Percentiles rank a stretch among this genome's conserved stretches.
Evolutionary conservation across 1,284 basidiomycete species (phyloP).

Genomic region (Cryptococcus neoformans): DNA sequence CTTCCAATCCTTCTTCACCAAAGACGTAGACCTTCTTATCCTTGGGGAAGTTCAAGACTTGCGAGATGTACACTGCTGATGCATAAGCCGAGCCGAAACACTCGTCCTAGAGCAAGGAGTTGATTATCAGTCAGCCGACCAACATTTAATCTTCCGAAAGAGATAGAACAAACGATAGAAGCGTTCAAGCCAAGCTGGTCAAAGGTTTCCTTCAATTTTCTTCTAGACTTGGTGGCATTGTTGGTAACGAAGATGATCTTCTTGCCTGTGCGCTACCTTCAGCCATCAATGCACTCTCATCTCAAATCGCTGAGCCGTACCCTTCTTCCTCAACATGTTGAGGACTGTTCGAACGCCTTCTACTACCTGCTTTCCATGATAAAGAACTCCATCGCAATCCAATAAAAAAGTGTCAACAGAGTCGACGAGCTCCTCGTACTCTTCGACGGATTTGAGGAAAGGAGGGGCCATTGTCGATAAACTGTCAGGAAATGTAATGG

Average conservation of each 20-base stretch:
- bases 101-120: constrained; percentile 63
- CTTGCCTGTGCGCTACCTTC: constrained; percentile 60
- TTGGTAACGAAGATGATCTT: constrained; percentile 93
- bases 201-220: constrained; percentile 85
- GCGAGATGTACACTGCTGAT: constrained; percentile 86
- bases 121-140: neutral
- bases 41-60: constrained; percentile 81
- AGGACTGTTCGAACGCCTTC: constrained; percentile 74
- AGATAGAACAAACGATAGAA: constrained; percentile 4
- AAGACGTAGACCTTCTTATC: constrained; percentile 96
- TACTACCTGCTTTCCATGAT: constrained; percentile 79
- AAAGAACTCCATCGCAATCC: constrained; percentile 95
- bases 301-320: constrained; percentile 5
- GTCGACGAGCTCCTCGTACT: constrained; percentile 55
- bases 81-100: constrained; percentile 96
- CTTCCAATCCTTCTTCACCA: constrained; percentile 87
- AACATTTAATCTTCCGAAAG: neutral
- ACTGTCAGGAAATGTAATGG: neutral
- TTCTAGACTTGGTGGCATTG: constrained; percentile 93
- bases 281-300: neutral
- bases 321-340: constrained; percentile 56
- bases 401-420: constrained; percentile 90
- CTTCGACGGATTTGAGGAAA: constrained; percentile 31
- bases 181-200: constrained; percentile 66
- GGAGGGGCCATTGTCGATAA: constrained; percentile 25